Evolutionary conservation across 2,329 filamentous ascomycete genomes (phyloP).

Genomic region (Arthroderma sp.): DNA sequence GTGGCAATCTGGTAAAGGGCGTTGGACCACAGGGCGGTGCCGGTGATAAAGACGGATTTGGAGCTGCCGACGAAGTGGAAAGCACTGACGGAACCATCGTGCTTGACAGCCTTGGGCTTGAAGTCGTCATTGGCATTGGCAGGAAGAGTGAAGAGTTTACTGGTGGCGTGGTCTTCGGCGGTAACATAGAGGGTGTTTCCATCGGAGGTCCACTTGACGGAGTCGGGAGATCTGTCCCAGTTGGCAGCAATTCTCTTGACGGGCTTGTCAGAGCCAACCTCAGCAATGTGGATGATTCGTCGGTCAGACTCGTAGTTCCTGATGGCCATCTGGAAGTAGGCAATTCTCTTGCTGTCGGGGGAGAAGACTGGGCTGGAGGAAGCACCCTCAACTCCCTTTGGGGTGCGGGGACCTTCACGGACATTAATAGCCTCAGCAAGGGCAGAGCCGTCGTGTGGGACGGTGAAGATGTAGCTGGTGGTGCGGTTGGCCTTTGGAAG

Average conservation of each 20-base stretch:
- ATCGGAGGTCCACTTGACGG: conserved; percentile 41
- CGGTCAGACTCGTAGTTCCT: conserved; percentile 74
- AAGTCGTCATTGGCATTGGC: conserved; percentile 23
- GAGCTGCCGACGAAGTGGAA: conserved; percentile 24
- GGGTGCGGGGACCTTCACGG: conserved; percentile 22
- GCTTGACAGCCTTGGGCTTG: conserved; percentile 28
- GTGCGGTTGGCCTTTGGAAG: conserved; percentile 49
- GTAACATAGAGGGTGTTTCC: conserved; percentile 57
- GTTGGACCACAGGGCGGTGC: conserved; percentile 27
- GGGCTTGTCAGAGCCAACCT: conserved; percentile 24
- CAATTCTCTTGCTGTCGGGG: conserved; percentile 55
- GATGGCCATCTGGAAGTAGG: conserved; percentile 66
- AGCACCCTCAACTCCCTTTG: conserved; percentile 47
- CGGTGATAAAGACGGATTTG: conserved; percentile 24
- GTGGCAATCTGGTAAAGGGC: conserved; percentile 26
- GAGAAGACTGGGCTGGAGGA: conserved; percentile 60
- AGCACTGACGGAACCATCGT: conserved; percentile 22
- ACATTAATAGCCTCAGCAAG: conserved; percentile 38
- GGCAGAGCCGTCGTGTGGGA: conserved; percentile 51
- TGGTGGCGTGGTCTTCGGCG: conserved; percentile 57
- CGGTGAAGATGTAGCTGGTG: conserved; percentile 68
- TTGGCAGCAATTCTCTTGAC: conserved; percentile 29
- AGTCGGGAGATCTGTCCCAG: conserved; percentile 44
- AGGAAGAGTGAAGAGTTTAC: conserved; percentile 29
- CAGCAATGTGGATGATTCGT: conserved; percentile 35